Conservation (phyloP, 2,329 filamentous ascomycete genomes). For the Pezicula carpinea region DNA sequence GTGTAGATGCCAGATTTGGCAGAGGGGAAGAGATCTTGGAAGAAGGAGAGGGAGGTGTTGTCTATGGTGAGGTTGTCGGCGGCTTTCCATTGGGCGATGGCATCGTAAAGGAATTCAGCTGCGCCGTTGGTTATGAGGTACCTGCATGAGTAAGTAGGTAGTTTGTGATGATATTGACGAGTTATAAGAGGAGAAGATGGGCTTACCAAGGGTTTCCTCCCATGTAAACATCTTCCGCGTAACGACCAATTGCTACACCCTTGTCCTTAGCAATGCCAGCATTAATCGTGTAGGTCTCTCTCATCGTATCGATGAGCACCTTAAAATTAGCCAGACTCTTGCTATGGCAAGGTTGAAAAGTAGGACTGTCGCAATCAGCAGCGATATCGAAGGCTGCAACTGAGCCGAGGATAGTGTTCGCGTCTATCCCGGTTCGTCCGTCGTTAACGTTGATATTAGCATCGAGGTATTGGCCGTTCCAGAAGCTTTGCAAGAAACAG, state of each 20-base stretch:
- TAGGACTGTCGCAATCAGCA: constrained; percentile 62
- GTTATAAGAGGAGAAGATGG: background rate
- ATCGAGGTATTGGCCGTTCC: constrained; percentile 60
- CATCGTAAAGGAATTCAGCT: constrained; percentile 76
- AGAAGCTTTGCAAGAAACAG: constrained; percentile 72
- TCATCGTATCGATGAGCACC: constrained; percentile 68
- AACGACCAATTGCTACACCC: constrained; percentile 64
- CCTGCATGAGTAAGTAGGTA: no score
- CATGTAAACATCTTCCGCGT: constrained; percentile 69
- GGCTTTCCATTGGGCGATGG: constrained; percentile 65
- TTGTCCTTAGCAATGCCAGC: constrained; percentile 51
- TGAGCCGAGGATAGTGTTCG: constrained; percentile 62
- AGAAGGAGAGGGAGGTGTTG: constrained; percentile 63
- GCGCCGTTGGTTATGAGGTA: constrained; percentile 71
- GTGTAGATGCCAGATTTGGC: constrained; percentile 59
- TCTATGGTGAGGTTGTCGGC: constrained; percentile 60
- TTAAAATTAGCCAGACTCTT: constrained; percentile 72
- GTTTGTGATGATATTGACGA: no score
- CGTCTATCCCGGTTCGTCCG: constrained; percentile 64
- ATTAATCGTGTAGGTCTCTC: constrained; percentile 62
- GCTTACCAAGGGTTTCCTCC: constrained; percentile 69
- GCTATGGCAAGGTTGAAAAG: constrained; percentile 60
- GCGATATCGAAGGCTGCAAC: constrained; percentile 66
- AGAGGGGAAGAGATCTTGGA: constrained; percentile 57
- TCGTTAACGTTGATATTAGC: constrained; percentile 64